phyloP scores from a whole-genome alignment of 345 rosid genomes.

The Erysimum cheiranthoides region DNA sequence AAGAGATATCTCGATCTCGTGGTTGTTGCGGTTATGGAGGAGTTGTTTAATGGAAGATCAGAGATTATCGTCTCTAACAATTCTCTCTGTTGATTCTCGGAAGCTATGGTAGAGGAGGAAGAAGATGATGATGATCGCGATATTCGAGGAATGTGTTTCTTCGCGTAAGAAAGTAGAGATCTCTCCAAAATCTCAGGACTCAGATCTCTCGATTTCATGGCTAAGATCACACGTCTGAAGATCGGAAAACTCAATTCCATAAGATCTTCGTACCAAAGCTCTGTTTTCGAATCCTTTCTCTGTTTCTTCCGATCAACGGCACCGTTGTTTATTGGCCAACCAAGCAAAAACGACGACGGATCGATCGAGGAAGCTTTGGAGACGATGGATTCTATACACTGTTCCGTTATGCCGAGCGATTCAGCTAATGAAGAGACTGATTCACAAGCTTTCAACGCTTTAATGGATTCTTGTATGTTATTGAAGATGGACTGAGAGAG shows the following conservation, averaged over 20 bases:
- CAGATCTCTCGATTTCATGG: conserved; percentile 59
- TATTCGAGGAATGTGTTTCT: conserved; percentile 66
- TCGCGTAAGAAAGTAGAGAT: conserved; percentile 71
- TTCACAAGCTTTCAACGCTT: conserved; percentile 78
- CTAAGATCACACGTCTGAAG: conserved; percentile 59
- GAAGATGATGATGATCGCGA: conserved; percentile 65
- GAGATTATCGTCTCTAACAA: conserved; percentile 65
- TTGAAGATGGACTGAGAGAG: conserved; percentile 62
- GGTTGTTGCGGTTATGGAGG: conserved; percentile 39
- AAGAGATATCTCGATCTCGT: conserved; percentile 62
- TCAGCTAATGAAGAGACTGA: conserved; percentile 57
- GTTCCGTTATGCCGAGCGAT: conserved; percentile 55
- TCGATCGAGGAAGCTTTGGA: conserved; percentile 60
- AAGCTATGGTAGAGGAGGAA: conserved; percentile 52
- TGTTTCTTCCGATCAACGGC: conserved; percentile 2
- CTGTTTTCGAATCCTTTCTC: conserved; percentile 34
- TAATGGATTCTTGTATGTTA: conserved; percentile 61
- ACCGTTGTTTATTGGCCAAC: conserved; percentile 63
- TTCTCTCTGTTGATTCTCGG: conserved; percentile 70
- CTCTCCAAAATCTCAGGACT: conserved; percentile 63
- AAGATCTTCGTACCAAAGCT: conserved; percentile 66
- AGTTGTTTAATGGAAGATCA: conserved; percentile 59
- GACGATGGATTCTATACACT: conserved; percentile 68
- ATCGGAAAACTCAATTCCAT: conserved; percentile 54
- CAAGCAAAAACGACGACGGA: conserved; percentile 56